Conservation (phyloP, 2,329 filamentous ascomycete species). For the Aspergillus udagawae region DNA sequence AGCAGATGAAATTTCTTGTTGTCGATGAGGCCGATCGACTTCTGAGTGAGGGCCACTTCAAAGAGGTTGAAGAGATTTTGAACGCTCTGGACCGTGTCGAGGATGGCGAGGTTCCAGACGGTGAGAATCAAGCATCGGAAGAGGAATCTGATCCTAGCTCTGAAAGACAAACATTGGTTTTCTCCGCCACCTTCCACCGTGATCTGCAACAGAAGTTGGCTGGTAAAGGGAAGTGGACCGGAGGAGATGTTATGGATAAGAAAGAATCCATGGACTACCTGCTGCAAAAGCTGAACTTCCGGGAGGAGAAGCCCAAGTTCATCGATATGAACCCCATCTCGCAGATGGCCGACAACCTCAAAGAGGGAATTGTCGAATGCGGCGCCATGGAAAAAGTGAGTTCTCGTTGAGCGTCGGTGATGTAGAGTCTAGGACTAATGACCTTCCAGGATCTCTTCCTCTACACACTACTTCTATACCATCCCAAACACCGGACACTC, state of each 20-base stretch:
- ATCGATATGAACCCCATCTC: constrained; percentile 85
- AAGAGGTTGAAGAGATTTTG: constrained; percentile 86
- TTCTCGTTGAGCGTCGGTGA: neutral
- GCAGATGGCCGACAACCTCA: constrained; percentile 81
- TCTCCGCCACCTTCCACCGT: constrained; percentile 94
- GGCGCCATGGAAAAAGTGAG: constrained; percentile 83
- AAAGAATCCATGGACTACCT: constrained; percentile 90
- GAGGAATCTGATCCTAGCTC: constrained; percentile 36
- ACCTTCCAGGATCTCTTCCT: constrained; percentile 73
- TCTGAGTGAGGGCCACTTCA: constrained; percentile 89
- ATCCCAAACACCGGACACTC: constrained; percentile 74
- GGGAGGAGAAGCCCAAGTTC: constrained; percentile 78
- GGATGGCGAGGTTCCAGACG: constrained; percentile 31
- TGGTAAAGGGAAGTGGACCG: constrained; percentile 62
- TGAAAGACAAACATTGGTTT: constrained; percentile 80
- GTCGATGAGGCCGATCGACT: constrained; percentile 92
- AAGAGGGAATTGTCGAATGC: constrained; percentile 89
- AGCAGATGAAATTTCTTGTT: constrained; percentile 74
- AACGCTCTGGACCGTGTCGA: constrained; percentile 68
- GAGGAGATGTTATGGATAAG: constrained; percentile 61
- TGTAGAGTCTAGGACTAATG: constrained; percentile 1
- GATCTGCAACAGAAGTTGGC: constrained; percentile 85
- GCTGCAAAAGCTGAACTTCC: constrained; percentile 82
- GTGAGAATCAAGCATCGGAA: constrained; percentile 30
- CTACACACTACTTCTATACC: constrained; percentile 79